Conservation (phyloP, 495 filamentous ascomycete species). For the Xylaria cubensis region DNA sequence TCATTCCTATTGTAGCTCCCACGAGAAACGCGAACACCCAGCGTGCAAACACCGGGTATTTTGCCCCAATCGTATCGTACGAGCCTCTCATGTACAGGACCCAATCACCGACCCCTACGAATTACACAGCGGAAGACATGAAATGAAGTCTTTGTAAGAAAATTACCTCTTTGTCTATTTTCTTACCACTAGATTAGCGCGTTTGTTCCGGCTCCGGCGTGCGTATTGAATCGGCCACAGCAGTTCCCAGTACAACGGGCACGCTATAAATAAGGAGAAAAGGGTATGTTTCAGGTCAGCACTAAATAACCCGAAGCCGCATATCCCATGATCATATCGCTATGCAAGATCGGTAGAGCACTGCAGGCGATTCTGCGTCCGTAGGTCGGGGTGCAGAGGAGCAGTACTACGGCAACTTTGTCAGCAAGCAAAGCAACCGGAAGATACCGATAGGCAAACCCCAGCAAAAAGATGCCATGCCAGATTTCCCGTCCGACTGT, state of each 20-base stretch:
- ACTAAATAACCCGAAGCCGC: constrained; percentile 4
- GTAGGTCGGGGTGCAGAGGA: constrained; percentile 22
- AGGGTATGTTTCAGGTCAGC: constrained; percentile 6
- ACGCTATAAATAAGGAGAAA: background rate
- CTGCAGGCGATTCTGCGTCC: background rate
- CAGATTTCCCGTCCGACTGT: background rate
- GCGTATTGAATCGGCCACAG: background rate
- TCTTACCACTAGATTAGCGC: background rate
- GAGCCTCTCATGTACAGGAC: background rate
- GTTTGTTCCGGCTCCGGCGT: background rate
- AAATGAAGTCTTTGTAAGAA: background rate
- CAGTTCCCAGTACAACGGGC: background rate
- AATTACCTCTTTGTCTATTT: background rate
- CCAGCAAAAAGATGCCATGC: background rate
- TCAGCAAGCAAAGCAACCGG: constrained; percentile 1
- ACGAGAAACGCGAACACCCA: background rate
- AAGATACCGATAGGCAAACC: constrained; percentile 11
- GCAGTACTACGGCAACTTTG: background rate
- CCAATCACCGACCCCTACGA: constrained; percentile 9
- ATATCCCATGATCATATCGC: constrained; percentile 23
- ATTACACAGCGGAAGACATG: background rate
- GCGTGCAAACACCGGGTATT: constrained; percentile 14
- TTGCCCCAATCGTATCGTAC: background rate
- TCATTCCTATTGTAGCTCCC: background rate
- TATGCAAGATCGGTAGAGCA: background rate